Evolutionary conservation across 768 basidiomycete species (phyloP).

Genomic region (Hortiboletus campestris): DNA sequence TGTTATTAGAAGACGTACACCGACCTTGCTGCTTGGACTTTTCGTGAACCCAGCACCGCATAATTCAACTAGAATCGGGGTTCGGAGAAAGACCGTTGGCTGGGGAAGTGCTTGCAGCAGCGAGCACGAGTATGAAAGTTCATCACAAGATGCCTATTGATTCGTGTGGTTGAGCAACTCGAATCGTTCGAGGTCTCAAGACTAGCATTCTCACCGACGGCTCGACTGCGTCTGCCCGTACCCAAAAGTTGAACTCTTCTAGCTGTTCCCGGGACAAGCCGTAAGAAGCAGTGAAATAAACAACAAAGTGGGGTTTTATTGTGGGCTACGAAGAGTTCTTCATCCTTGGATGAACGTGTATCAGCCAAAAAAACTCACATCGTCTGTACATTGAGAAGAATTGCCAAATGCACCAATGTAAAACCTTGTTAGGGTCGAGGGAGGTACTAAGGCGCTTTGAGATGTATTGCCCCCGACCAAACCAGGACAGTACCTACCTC

Average conservation of each 20-base stretch:
- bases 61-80: slow-evolving; percentile 69
- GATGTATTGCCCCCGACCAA: background rate
- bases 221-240: slow-evolving; percentile 36
- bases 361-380: slow-evolving; percentile 34
- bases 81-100: slow-evolving; percentile 56
- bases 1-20: slow-evolving; percentile 9
- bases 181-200: background rate
- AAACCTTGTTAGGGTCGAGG: slow-evolving; percentile 74
- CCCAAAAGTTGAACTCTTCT: slow-evolving; percentile 68
- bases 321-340: slow-evolving; percentile 33
- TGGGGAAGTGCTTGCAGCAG: slow-evolving; percentile 45
- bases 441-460: slow-evolving; percentile 49
- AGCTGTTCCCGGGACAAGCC: slow-evolving; percentile 66
- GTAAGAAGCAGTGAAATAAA: slow-evolving; percentile 77
- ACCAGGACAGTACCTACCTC: slow-evolving; percentile 46
- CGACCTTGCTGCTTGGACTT: slow-evolving; percentile 53
- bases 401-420: slow-evolving; percentile 71
- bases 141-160: slow-evolving; percentile 9
- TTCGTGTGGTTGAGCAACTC: background rate
- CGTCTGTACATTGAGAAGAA: slow-evolving; percentile 34
- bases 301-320: slow-evolving; percentile 58
- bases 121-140: slow-evolving; percentile 55
- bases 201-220: slow-evolving; percentile 13
- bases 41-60: slow-evolving; percentile 85
- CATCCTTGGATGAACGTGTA: background rate